Base-by-base conservation (phyloP, 2,329 filamentous ascomycete species). In the Amphichorda felina region DNA sequence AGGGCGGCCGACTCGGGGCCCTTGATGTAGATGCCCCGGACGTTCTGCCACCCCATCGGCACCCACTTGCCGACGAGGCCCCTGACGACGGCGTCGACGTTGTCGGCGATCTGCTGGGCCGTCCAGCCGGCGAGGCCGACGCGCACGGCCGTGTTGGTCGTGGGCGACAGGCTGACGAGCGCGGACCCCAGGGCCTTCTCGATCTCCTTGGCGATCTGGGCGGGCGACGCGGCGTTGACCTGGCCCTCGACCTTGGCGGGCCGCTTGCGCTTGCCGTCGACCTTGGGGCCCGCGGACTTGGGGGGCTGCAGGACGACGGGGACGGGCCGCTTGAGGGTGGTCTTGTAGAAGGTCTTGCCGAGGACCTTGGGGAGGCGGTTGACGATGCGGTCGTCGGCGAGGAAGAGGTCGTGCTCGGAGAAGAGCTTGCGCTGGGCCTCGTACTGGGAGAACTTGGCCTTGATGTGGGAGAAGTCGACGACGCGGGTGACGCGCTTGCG, bases 331-430 rank as follows among this genome's bases (percentile, higher is more conserved):
- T 96, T 96, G 43, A 63, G 60, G 3, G 80, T 84, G 38, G 64
- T 71, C 64, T 87, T 82, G 72, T 91, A 96, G 59, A 98, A 96
- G 2, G 81, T 81, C 66, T 94, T 96, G 48, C 89, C 91, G 10
- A 98, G 75, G 3, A 79, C 66, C 44, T 75, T 72, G 38, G 88
- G 85, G 40, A 96, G 70, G 19, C 68, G 63, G 54, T 72, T 79
- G 51, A 79, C 68, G 48, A 98, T 82, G 33, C 91, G 72, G 52
- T 94, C 84, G 56, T 98, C 91, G 35, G 83, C 89, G 38, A 98
- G 70, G 64, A 98, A 96, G 38, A 96, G 65, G 55, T 96, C 91
- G 59, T 95, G 86, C 57, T 94, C 85, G 30, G 76, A 66, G 42
- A 81, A 73, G 25, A 98, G 72, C 57, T 91, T 85, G 44, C 91